These are phyloP conservation scores for Neohortaea acidophila DNA, from an alignment of 495 filamentous ascomycete genomes.

Conservation along the genomic window DNA sequence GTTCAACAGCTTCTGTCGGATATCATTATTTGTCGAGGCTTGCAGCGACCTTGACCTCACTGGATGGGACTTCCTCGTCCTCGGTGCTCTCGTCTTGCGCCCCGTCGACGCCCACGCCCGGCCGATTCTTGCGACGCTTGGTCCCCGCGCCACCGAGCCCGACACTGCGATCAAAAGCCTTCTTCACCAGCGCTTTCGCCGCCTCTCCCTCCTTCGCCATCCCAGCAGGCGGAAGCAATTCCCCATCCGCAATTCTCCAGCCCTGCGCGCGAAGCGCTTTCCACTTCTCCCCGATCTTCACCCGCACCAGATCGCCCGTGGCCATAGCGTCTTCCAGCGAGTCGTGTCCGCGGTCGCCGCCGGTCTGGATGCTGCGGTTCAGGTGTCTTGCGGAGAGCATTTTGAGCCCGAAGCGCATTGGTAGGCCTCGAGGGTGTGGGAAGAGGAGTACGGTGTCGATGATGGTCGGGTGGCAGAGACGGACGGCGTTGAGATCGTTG, in stretches of 20 bases:
- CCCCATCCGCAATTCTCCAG: slow-evolving; percentile 43
- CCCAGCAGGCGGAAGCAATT: slow-evolving; percentile 21
- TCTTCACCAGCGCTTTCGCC: neutral
- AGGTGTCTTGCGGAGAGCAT: slow-evolving; percentile 48
- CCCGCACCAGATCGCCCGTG: slow-evolving; percentile 69
- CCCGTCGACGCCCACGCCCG: slow-evolving; percentile 1
- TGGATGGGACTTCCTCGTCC: neutral
- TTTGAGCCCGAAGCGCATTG: slow-evolving; percentile 60
- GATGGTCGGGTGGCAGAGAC: slow-evolving; percentile 69
- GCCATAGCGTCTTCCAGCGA: slow-evolving; percentile 76
- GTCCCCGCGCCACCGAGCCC: no score
- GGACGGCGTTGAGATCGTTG: slow-evolving; percentile 74
- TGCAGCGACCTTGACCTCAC: neutral
- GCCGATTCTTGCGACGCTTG: neutral
- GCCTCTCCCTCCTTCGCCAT: neutral
- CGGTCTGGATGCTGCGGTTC: slow-evolving; percentile 61
- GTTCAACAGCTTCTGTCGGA: no score
- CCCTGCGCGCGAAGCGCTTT: slow-evolving; percentile 43
- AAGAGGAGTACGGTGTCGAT: slow-evolving; percentile 79
- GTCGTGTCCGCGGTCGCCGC: slow-evolving; percentile 59
- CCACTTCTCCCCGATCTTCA: slow-evolving; percentile 51
- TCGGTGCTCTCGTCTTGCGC: neutral
- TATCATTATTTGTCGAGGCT: no score
- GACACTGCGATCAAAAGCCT: neutral
- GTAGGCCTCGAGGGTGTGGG: slow-evolving; percentile 60